Evolutionary conservation across 495 filamentous ascomycete species (phyloP), one percentile per base, ranked within the genome.

Genomic region (Schizothecium vesticola): DNA sequence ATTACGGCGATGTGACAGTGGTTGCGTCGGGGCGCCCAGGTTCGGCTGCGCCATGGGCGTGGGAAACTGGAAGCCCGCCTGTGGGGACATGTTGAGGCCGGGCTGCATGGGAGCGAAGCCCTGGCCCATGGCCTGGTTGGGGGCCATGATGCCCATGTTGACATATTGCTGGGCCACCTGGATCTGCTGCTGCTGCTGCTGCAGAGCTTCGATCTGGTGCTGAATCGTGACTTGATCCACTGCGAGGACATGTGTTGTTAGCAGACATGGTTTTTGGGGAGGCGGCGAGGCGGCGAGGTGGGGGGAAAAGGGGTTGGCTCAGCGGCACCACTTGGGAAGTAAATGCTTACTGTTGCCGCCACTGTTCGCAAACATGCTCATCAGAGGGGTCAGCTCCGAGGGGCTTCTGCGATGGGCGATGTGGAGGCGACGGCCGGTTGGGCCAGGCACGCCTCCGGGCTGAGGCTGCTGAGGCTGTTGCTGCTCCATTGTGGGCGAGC

Each of bases 141-240:
- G 91, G 67, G 89, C 90, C 70, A 99, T 85, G 83, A 98, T 89
- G 71, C 92, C 92, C 91, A 98, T 94, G 77, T 96, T 95, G 68
- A 96, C 91, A 81, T 97, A 98, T 78, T 98, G 94, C 79, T 96
- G 94, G 63, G 92, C 93, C 65, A 91, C 91, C 76, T 94, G 91
- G 78, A 98, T 96, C 76, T 98, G 96, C 80, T 98, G 96, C 76
- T 99, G 95, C 76, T 98, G 96, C 77, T 96, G 93, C 81, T 99
- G 95, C 72, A 99, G 87, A 80, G 94, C 85, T 81, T 99, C 94
- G 76, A 98, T 97, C 80, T 99, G 95, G 84, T 98, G 95, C 79
- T 97, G 94, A 80, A 99, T 91, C 75, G 95, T 93, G 73, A 98
- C 86, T 89, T 98, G 96, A 85, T 98, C 95, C 92, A 97, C 92